A percentile compares a stretch with the other conserved stretches of the same genome.
phyloP scores from a whole-genome alignment of 1,284 basidiomycete genomes.

The Tilletia horrida region DNA sequence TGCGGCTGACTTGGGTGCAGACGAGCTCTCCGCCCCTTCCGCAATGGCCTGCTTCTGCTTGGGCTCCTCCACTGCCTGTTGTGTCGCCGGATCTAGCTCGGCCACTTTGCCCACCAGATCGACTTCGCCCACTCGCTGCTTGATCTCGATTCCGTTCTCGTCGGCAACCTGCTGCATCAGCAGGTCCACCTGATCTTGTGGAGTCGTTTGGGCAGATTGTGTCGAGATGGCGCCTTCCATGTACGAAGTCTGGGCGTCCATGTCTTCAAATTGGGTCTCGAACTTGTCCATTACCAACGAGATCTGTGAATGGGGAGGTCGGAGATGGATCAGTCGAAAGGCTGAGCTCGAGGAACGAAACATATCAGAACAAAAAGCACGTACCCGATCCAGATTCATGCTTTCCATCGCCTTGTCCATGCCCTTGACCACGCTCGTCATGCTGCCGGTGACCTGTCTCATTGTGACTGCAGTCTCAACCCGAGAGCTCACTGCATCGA shows the following conservation, averaged over 20 bases:
- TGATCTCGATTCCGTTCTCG: constrained; percentile 91
- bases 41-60: constrained; percentile 56
- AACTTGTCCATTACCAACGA: constrained; percentile 99
- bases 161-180: constrained; percentile 93
- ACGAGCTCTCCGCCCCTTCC: not conserved
- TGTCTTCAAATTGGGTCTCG: constrained; percentile 89
- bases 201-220: constrained; percentile 86
- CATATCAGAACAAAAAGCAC: constrained; percentile 46
- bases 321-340: not conserved
- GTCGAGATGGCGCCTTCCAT: constrained; percentile 96
- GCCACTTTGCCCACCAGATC: constrained; percentile 63
- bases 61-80: constrained; percentile 27
- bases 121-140: constrained; percentile 76
- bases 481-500: constrained; percentile 92
- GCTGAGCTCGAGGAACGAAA: not conserved
- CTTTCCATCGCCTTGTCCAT: constrained; percentile 99
- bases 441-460: constrained; percentile 78
- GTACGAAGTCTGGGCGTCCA: constrained; percentile 96
- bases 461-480: constrained; percentile 99
- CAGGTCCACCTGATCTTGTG: constrained; percentile 92
- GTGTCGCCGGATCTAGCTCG: constrained; percentile 35
- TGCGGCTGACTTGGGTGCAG: not conserved
- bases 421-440: constrained; percentile 92
- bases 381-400: constrained; percentile 94
- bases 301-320: constrained; percentile 64